Conservation (phyloP, 2,329 filamentous ascomycete species). For the Conoideocrella luteorostrata region DNA sequence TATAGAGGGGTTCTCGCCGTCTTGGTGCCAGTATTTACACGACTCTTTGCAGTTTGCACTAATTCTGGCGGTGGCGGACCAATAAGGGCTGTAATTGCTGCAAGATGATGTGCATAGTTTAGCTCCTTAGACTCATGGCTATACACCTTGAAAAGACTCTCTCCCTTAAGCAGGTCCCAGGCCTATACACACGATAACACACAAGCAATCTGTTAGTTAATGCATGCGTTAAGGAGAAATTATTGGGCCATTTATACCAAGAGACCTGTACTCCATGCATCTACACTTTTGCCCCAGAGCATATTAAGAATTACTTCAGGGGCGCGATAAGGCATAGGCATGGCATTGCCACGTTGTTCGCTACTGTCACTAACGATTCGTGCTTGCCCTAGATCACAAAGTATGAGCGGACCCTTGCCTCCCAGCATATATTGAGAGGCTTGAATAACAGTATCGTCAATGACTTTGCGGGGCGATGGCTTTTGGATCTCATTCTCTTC, state of each 20-base stretch:
- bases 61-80: too few species aligned
- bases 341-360: conserved; percentile 17
- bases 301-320: conserved; percentile 32
- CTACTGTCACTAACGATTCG: conserved; percentile 20
- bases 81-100: too few species aligned
- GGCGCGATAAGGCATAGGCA: conserved; percentile 25
- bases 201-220: neutral
- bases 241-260: conserved; percentile 19
- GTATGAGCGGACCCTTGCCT: conserved; percentile 21
- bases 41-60: conserved; percentile 13
- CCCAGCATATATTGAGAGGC: conserved; percentile 26
- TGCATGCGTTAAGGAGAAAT: neutral
- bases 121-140: too few species aligned
- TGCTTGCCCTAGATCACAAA: conserved; percentile 32
- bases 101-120: too few species aligned
- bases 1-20: conserved; percentile 16
- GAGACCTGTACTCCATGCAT: conserved; percentile 30
- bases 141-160: neutral
- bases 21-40: conserved; percentile 19
- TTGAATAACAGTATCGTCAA: conserved; percentile 21
- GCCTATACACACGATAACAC: neutral
- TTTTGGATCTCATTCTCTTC: conserved; percentile 24
- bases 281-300: conserved; percentile 25
- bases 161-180: conserved; percentile 2
- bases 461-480: conserved; percentile 24